phyloP scores from a whole-genome alignment of 225 moss, liverwort and hornwort species.

The Lunularia cruciata region DNA sequence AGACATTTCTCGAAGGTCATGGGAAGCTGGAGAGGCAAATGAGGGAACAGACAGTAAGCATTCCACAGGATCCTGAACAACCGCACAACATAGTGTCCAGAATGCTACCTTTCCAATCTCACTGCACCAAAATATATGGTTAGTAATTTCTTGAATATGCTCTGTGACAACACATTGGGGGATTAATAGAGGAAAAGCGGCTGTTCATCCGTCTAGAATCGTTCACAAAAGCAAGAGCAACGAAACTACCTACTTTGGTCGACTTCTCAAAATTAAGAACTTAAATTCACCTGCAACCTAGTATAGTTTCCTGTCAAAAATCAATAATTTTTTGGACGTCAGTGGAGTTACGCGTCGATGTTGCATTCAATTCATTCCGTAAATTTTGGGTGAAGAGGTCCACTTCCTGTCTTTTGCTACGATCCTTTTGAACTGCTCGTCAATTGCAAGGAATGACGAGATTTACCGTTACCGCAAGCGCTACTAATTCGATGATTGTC shows the following conservation, averaged over 20 bases:
- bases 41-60: background rate
- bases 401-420: too few species aligned
- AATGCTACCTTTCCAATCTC: background rate
- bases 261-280: too few species aligned
- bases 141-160: too few species aligned
- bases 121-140: constrained; percentile 1
- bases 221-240: too few species aligned
- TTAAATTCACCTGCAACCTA: background rate
- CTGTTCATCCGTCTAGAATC: too few species aligned
- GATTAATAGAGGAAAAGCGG: too few species aligned
- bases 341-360: too few species aligned
- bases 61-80: background rate
- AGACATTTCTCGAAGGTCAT: background rate
- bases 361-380: background rate
- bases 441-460: background rate
- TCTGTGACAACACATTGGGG: too few species aligned
- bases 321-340: too few species aligned
- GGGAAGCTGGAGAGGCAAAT: background rate
- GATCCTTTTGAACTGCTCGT: background rate
- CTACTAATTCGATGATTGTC: background rate
- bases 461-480: background rate
- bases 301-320: background rate
- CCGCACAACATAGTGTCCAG: background rate
- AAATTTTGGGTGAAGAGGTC: background rate
- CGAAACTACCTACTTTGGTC: too few species aligned